Percentiles rank a stretch among this genome's conserved stretches.
Conservation (phyloP, 2,329 filamentous ascomycete genomes). For the Dactylellina cionopaga region DNA sequence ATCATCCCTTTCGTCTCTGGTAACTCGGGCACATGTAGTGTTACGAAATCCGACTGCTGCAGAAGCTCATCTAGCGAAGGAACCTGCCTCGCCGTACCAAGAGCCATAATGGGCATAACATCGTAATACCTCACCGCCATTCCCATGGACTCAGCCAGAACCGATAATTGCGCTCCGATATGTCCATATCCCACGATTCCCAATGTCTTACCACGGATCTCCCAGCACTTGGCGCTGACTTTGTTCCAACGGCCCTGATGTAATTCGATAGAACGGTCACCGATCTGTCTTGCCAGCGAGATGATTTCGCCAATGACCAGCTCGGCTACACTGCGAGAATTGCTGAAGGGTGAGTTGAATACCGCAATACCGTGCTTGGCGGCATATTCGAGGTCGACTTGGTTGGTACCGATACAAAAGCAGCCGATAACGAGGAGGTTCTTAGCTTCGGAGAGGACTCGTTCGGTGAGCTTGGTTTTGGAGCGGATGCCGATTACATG, state of each 20-base stretch:
- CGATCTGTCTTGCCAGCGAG: slow-evolving; percentile 85
- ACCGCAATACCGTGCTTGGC: slow-evolving; percentile 89
- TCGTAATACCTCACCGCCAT: slow-evolving; percentile 99
- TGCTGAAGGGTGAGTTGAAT: slow-evolving; percentile 99
- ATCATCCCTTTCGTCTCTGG: slow-evolving; percentile 95
- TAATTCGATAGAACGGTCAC: slow-evolving; percentile 92
- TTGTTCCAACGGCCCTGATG: slow-evolving; percentile 98
- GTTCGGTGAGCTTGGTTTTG: slow-evolving; percentile 91
- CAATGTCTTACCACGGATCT: slow-evolving; percentile 95
- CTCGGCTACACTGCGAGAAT: slow-evolving; percentile 96
- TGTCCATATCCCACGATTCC: slow-evolving; percentile 98
- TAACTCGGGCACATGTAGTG: slow-evolving; percentile 91
- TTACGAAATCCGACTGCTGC: slow-evolving; percentile 85
- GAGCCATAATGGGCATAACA: slow-evolving; percentile 89
- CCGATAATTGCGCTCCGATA: slow-evolving; percentile 94
- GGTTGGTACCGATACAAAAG: slow-evolving; percentile 99
- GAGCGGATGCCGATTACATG: slow-evolving; percentile 98
- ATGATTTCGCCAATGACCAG: slow-evolving; percentile 96
- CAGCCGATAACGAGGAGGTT: slow-evolving; percentile 95
- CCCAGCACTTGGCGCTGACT: slow-evolving; percentile 95
- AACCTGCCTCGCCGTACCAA: slow-evolving; percentile 88
- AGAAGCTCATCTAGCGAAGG: slow-evolving; percentile 80
- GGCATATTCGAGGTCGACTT: slow-evolving; percentile 86
- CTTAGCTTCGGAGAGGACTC: slow-evolving; percentile 86
- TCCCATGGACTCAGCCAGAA: slow-evolving; percentile 95